A percentile compares a stretch with the other conserved stretches of the same genome.
phyloP scores from a whole-genome alignment of 202 grass and related monocot genomes.

The Hordeum pubiflorum region DNA sequence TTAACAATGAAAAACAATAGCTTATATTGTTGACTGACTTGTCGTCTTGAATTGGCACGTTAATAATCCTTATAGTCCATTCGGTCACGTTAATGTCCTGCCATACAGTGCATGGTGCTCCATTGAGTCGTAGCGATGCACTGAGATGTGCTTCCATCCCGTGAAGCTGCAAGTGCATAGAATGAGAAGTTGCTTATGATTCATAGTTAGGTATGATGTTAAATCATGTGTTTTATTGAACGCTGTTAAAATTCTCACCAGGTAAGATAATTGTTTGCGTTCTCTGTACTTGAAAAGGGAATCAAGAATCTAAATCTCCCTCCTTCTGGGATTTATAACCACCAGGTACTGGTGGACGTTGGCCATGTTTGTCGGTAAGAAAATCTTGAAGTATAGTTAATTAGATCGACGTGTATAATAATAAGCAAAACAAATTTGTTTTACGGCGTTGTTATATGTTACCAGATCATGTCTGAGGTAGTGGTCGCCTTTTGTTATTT shows the following conservation, averaged over 20 bases:
- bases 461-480: not conserved
- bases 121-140: not conserved
- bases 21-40: not conserved
- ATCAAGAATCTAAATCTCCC: not conserved
- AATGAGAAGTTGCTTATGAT: not conserved
- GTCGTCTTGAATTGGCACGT: not conserved
- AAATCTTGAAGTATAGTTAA: not conserved
- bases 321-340: not conserved
- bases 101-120: not conserved
- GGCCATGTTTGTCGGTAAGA: not conserved
- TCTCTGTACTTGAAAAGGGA: not conserved
- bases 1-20: not conserved
- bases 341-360: not conserved
- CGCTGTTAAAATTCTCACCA: not conserved
- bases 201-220: too few relatives aligned
- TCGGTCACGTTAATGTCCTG: not conserved
- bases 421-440: not conserved
- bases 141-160: not conserved
- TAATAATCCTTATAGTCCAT: not conserved
- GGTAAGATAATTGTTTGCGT: not conserved
- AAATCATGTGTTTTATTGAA: too few relatives aligned
- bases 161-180: not conserved
- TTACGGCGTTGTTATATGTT: not conserved
- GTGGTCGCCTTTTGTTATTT: not conserved
- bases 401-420: not conserved